These are phyloP conservation scores for Onygenales sp. DNA, from an alignment of 2,329 filamentous ascomycete genomes.

Conservation along the genomic window DNA sequence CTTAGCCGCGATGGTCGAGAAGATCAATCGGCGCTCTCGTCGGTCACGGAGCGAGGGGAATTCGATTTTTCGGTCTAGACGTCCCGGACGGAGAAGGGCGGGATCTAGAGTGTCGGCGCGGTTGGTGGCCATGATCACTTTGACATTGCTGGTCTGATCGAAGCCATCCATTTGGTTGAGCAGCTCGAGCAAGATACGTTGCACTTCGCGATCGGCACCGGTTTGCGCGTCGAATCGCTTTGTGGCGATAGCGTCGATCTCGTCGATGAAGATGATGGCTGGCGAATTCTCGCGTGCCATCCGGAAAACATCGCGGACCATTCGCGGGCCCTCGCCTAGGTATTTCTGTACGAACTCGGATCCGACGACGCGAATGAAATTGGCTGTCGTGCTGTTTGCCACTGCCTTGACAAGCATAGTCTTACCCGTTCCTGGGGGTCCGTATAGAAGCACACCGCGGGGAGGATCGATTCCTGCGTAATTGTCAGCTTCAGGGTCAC, in stretches of 20 bases:
- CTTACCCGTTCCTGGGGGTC: constrained; percentile 91
- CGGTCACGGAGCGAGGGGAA: constrained; percentile 93
- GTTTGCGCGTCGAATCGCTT: constrained; percentile 99
- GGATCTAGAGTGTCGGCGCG: constrained; percentile 94
- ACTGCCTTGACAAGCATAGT: constrained; percentile 98
- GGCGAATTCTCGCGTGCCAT: constrained; percentile 99
- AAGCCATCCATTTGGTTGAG: constrained; percentile 99
- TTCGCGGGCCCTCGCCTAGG: constrained; percentile 90
- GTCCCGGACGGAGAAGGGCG: constrained; percentile 84
- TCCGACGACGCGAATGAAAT: constrained; percentile 95
- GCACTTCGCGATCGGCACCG: constrained; percentile 93
- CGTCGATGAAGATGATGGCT: constrained; percentile 98
- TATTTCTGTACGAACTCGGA: constrained; percentile 99
- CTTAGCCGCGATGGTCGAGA: constrained; percentile 90
- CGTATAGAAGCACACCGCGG: constrained; percentile 90
- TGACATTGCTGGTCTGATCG: constrained; percentile 97
- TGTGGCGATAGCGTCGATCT: constrained; percentile 97
- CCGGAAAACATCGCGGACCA: constrained; percentile 97
- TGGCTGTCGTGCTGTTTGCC: constrained; percentile 94
- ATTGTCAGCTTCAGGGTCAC: constrained; percentile 1
- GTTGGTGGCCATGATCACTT: constrained; percentile 99
- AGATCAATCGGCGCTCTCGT: constrained; percentile 90
- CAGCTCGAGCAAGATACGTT: constrained; percentile 93
- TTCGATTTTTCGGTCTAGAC: constrained; percentile 96
- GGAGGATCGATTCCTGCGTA: constrained; percentile 72